Evolutionary conservation across 306 rosid species (phyloP).

Genomic region (Oxytropis ochrocephala): DNA sequence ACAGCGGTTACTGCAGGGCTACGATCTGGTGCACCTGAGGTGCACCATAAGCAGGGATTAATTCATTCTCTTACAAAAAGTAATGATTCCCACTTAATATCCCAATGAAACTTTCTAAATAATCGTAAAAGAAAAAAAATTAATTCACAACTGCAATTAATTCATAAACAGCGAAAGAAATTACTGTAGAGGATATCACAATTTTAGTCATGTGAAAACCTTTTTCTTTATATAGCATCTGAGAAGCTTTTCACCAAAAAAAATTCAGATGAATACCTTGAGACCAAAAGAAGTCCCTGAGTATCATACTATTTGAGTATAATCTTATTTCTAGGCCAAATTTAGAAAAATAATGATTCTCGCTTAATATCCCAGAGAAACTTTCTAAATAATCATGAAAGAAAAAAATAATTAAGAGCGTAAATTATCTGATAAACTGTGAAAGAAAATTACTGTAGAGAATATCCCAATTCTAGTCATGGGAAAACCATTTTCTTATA

Average conservation of each 20-base stretch:
- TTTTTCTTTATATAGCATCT: not conserved
- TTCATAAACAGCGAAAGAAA: constrained; percentile 2
- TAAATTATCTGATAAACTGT: not conserved
- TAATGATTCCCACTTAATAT: not conserved
- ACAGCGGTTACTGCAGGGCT: no score
- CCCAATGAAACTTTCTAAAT: not conserved
- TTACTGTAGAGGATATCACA: not conserved
- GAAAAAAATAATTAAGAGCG: not conserved
- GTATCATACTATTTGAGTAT: no score
- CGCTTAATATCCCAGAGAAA: not conserved
- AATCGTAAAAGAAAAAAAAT: not conserved
- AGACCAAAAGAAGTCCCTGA: constrained; percentile 61
- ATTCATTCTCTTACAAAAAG: no score
- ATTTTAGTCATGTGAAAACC: constrained; percentile 4
- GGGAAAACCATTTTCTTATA: no score
- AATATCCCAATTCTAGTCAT: no score
- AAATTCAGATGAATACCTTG: constrained; percentile 45
- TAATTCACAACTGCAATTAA: not conserved
- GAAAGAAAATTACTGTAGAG: no score
- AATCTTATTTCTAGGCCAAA: no score
- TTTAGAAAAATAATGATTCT: not conserved
- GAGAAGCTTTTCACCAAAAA: not conserved
- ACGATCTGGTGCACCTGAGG: no score
- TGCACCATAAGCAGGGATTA: no score
- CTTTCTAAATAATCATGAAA: not conserved